Conservation (phyloP, 306 rosid genomes). For the Nissolia schottii region DNA sequence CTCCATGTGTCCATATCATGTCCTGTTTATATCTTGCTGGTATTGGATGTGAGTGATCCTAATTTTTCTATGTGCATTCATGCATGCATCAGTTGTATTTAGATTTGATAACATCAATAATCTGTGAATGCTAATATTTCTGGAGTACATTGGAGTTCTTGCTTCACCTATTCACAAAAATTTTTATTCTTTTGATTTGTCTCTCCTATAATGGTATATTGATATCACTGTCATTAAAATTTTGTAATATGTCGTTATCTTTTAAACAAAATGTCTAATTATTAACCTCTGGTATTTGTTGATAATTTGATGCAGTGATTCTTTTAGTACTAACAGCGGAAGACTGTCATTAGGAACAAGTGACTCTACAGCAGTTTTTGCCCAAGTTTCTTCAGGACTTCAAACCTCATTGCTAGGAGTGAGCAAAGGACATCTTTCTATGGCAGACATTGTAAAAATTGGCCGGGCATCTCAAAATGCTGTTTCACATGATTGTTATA, state of each 20-base stretch:
- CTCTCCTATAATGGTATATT: neutral
- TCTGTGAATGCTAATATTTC: neutral
- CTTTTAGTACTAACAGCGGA: constrained; percentile 36
- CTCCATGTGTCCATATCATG: no score
- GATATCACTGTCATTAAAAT: constrained; percentile 4
- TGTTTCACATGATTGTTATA: constrained; percentile 21
- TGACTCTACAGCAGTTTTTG: constrained; percentile 22
- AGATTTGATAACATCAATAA: neutral
- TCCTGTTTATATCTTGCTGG: neutral
- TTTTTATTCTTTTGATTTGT: constrained; percentile 6
- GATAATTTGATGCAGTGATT: constrained; percentile 50
- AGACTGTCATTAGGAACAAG: constrained; percentile 33
- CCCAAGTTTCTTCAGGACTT: constrained; percentile 35
- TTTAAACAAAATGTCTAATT: neutral
- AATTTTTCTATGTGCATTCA: neutral
- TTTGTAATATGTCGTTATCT: neutral
- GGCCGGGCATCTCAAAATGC: constrained; percentile 42
- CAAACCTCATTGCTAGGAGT: constrained; percentile 29
- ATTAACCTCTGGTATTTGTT: constrained; percentile 5
- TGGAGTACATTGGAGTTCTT: neutral
- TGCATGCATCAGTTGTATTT: neutral
- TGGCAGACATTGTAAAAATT: constrained; percentile 67
- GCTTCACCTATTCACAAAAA: neutral
- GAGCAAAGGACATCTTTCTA: constrained; percentile 48
- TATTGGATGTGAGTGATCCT: neutral